These are phyloP conservation scores for Davidsoniella neocaledoniae DNA, from an alignment of 2,329 filamentous ascomycete species.

Conservation along the genomic window DNA sequence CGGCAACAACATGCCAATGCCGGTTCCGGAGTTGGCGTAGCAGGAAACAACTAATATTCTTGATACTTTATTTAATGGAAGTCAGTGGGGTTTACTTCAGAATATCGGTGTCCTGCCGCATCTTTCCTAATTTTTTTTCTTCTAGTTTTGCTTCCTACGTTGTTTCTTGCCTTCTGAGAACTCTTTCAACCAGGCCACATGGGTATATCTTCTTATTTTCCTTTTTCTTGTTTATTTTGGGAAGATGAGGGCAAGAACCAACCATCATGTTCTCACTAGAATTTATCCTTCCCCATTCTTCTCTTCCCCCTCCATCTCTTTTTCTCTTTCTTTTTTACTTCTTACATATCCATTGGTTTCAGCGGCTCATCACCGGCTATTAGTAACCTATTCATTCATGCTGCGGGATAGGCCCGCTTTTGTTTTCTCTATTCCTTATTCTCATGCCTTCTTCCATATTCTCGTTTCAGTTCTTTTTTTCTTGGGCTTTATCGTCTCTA, in stretches of 20 bases:
- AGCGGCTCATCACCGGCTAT: no score
- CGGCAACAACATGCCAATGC: constrained; percentile 19
- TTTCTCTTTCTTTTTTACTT: constrained; percentile 6
- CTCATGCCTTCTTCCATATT: constrained; percentile 13
- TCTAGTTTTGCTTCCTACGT: constrained; percentile 12
- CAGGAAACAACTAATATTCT: constrained; percentile 23
- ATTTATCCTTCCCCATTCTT: background rate
- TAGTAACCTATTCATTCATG: constrained; percentile 15
- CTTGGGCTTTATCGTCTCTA: background rate
- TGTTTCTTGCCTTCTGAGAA: background rate
- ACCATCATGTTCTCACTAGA: background rate
- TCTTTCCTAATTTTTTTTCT: constrained; percentile 5
- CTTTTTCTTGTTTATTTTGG: background rate
- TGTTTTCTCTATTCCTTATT: constrained; percentile 14
- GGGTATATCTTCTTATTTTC: background rate
- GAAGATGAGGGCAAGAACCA: background rate
- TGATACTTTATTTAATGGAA: background rate
- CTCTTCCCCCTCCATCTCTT: constrained; percentile 7
- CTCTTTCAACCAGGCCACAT: background rate
- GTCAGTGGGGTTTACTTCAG: background rate
- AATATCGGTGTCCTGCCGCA: constrained; percentile 10
- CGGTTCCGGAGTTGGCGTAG: constrained; percentile 31
- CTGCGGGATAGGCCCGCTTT: constrained; percentile 13
- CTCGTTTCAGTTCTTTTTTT: constrained; percentile 13
- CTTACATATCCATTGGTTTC: background rate